A percentile compares a stretch with the other conserved stretches of the same genome.
Evolutionary conservation across 192 early-diverging fungal species (phyloP).

Genomic region (Gigaspora rosea): DNA sequence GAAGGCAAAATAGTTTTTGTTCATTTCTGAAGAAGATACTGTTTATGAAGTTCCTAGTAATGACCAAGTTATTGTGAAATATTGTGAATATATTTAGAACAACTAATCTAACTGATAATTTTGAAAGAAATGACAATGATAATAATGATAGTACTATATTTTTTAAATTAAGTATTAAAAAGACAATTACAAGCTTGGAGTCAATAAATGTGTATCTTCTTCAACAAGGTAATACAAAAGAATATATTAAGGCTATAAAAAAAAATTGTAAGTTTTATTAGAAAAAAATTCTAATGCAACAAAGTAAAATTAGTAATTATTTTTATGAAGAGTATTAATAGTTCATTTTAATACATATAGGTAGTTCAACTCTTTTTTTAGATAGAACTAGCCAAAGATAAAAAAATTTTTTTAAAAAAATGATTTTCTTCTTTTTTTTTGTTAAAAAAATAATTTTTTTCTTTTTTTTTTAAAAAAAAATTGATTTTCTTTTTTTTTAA

Average conservation of each 20-base stretch:
- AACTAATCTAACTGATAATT: not conserved
- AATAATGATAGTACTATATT: not conserved
- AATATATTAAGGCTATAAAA: not conserved
- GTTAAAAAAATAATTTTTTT: no score
- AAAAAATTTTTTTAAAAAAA: no score
- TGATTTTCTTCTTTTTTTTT: no score
- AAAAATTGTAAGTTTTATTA: not conserved
- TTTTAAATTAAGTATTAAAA: not conserved
- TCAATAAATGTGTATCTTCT: not conserved
- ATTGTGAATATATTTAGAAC: not conserved
- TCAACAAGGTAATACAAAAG: not conserved
- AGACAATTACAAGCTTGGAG: not conserved
- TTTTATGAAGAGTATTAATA: no score
- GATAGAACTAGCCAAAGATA: no score
- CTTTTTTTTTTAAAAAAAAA: no score
- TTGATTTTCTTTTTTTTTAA: no score
- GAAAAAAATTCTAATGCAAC: not conserved
- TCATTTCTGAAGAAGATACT: conserved; percentile 24
- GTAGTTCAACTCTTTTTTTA: no score
- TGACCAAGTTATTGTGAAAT: conserved; percentile 22
- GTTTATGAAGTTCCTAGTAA: conserved; percentile 17
- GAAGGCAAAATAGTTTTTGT: conserved; percentile 10
- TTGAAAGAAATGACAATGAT: not conserved
- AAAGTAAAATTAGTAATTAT: no score
- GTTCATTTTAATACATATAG: no score